Conservation (phyloP, 371 early-diverging fungal genomes). For the Mortierella sp. region DNA sequence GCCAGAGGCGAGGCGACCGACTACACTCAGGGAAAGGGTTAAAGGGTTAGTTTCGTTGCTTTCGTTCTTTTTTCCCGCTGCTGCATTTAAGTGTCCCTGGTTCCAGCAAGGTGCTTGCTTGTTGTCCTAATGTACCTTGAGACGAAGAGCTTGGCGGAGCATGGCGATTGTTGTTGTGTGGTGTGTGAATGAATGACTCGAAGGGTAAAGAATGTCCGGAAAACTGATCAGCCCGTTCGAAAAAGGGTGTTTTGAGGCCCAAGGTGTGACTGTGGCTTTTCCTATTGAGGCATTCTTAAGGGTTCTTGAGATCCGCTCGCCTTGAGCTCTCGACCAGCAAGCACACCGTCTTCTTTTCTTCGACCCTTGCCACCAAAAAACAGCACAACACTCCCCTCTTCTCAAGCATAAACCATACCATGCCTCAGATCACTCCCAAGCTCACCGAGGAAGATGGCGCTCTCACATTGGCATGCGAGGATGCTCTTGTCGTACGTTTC, state of each 20-base stretch:
- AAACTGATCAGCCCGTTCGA: conserved; percentile 16
- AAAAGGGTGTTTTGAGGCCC: conserved; percentile 13
- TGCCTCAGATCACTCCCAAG: conserved; percentile 54
- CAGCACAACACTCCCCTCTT: not conserved
- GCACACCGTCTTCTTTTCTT: not conserved
- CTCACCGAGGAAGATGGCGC: conserved; percentile 61
- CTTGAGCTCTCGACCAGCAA: not conserved
- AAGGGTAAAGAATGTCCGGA: conserved; percentile 6
- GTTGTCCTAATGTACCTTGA: conserved; percentile 21
- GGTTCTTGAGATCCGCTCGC: not conserved
- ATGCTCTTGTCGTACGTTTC: conserved; percentile 58
- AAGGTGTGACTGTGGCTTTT: conserved; percentile 12
- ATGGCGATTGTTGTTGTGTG: conserved; percentile 11
- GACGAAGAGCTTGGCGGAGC: conserved; percentile 32
- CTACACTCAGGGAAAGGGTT: conserved; percentile 13
- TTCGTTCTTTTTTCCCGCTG: not conserved
- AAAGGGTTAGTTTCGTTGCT: not conserved
- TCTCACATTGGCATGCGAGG: conserved; percentile 57
- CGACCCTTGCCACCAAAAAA: conserved; percentile 5
- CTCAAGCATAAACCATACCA: not conserved
- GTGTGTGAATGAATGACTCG: not conserved
- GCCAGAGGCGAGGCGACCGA: conserved; percentile 40
- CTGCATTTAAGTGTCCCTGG: not conserved
- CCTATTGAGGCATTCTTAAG: not conserved
- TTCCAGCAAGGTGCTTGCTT: not conserved